Conservation (phyloP, 345 rosid genomes). For the Arabidopsis suecica region DNA sequence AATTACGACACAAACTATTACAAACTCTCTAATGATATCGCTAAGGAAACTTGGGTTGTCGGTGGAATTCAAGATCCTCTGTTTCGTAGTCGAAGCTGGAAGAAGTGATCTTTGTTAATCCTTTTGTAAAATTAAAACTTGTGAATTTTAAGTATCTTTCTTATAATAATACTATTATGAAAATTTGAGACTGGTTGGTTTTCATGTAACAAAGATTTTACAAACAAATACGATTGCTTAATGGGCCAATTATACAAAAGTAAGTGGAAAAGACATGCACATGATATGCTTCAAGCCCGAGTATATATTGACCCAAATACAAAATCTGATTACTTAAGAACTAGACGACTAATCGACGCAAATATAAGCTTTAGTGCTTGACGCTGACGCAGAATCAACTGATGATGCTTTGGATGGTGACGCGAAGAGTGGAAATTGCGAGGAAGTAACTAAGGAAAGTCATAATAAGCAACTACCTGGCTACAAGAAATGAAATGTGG, state of each 20-base stretch:
- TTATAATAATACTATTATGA: slow-evolving; percentile 7
- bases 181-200: background rate
- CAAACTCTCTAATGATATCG: slow-evolving; percentile 70
- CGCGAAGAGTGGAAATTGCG: slow-evolving; percentile 24
- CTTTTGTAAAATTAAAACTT: slow-evolving; percentile 19
- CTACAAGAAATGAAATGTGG: background rate
- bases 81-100: slow-evolving; percentile 78
- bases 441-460: background rate
- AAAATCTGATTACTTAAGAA: slow-evolving; percentile 5
- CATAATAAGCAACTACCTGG: background rate
- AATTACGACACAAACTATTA: slow-evolving; percentile 64
- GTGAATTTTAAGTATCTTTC: slow-evolving; percentile 1
- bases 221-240: background rate
- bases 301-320: slow-evolving; percentile 7
- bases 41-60: slow-evolving; percentile 84
- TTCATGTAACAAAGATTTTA: background rate
- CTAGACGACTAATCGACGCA: background rate
- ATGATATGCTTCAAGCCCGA: slow-evolving; percentile 12
- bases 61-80: slow-evolving; percentile 63
- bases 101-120: slow-evolving; percentile 53
- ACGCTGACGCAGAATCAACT: slow-evolving; percentile 15
- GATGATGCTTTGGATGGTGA: slow-evolving; percentile 19
- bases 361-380: slow-evolving; percentile 14
- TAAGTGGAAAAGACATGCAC: background rate
- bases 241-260: background rate